Evolutionary conservation across 257 asterid species (phyloP).

Genomic region (Thymus quinquecostatus): DNA sequence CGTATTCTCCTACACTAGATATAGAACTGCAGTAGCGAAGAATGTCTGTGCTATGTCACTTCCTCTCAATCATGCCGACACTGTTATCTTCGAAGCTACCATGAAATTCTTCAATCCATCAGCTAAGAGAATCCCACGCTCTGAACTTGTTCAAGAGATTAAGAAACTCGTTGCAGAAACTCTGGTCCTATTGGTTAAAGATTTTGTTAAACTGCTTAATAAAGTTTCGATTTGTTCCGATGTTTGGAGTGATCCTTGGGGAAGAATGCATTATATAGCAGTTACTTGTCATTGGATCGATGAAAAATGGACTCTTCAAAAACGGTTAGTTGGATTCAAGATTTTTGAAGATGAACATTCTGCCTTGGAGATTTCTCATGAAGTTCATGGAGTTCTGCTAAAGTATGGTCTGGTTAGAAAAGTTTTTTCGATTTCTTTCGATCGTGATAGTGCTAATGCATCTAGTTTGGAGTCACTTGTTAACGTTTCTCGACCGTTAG

Average conservation of each 20-base stretch:
- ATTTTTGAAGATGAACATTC: not conserved
- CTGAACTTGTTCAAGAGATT: not conserved
- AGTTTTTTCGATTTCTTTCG: slow-evolving; percentile 9
- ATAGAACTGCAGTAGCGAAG: not conserved
- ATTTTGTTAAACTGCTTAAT: not conserved
- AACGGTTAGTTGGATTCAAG: not conserved
- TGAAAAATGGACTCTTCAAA: not conserved
- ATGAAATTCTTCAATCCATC: not conserved
- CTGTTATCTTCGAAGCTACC: accelerated
- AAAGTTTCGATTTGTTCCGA: slow-evolving; percentile 3
- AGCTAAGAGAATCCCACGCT: not conserved
- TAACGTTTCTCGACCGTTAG: not conserved
- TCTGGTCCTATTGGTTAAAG: not conserved
- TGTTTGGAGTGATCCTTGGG: not conserved
- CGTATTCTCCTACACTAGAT: not conserved
- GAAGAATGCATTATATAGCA: not conserved
- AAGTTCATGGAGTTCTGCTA: not conserved
- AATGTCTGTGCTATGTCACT: not conserved
- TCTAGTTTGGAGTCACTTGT: not conserved
- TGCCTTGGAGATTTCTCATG: not conserved
- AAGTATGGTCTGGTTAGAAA: not conserved
- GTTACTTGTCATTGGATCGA: slow-evolving; percentile 20
- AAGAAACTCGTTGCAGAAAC: not conserved
- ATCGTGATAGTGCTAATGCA: slow-evolving; percentile 1
- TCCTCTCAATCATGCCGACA: not conserved